Base-by-base conservation (phyloP, 352 stramenopile species). In the Globisporangium solare region DNA sequence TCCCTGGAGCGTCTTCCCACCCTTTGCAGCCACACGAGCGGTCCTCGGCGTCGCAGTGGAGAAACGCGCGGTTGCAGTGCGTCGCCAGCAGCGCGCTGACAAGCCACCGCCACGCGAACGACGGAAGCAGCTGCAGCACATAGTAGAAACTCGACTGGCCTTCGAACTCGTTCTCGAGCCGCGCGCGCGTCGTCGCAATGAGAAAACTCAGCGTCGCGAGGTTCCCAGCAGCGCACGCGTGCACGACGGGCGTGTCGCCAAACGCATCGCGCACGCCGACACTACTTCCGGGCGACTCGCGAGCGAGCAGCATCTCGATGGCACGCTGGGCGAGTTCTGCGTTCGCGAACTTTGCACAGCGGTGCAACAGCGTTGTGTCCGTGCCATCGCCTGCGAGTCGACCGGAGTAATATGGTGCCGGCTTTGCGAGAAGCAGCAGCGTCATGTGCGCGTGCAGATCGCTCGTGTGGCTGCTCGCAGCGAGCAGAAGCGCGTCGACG, bases 91-190 rank as follows among this genome's bases (percentile, higher is more conserved):
- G 6, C 37, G 60, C 42, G 41, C 67, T 64, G 1, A 83, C n/a
- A 21, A 89, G 51, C 31, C 20, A 52, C 1, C 79, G 71, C 64
- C 54, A 74, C 2, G 60, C 12, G n/a, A 73, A 76, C 15, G 64
- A 82, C 18, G 76, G 73, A 6, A 79, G 24, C 10, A 91, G 53
- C 21, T 88, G 67, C 40, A 85, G 67, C 8, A 60, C 45, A 48
- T 88, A 88, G 68, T 89, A 89, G 31, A 87, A 83, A 7, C 60
- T 49, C 0, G 64, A 62, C 32, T 87, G 79, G 5, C 79, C 79
- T 76, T 89, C 79, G 51, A 74, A 89, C 54, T 89, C 79, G 14
- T 66, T 74, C 51, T 89, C 79, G 2, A 89, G 53, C 45, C 76
- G 70, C 47, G 54, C 63, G 2, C 42, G 51, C 21, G 21, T 20